Base-by-base conservation (phyloP, 495 filamentous ascomycete species). In the Penicillium taxi region DNA sequence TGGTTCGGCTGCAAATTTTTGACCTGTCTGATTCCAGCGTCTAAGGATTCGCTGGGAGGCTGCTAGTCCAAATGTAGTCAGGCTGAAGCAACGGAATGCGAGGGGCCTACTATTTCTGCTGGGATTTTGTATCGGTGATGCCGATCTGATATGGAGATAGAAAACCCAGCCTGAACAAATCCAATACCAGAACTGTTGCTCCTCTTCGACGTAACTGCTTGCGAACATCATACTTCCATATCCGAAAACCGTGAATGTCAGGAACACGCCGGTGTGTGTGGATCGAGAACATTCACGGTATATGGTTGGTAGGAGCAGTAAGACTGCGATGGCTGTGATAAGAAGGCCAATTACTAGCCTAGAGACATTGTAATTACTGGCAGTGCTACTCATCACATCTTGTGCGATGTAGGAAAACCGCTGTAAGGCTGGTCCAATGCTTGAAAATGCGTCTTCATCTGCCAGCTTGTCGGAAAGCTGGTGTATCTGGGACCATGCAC, bases 151-250 rank as follows among this genome's bases (percentile, higher is more conserved):
- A 37, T 72, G 70, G 2, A 93, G 62, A 42, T 75, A 73, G 28
- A 73, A 61, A 26, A 84, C 62, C 88, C 88, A 99, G 2, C 73
- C 80, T 0, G 84, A 80, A 9, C 82, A 76, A 12, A 75, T 55
- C 88, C 89, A 94, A 58, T 96, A 96, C 91, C 91, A 99, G 58
- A 94, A 95, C 44, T 96, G 82, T 16, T 96, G 91, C 54, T 99
- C 91, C 59, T 99, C 91, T 54, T 99, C 91, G 16, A 99, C 86
- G 53, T 87, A 96, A 55, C 88, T 95, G 56, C 84, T 94, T 19
- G 89, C 88, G 61, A 96, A 96, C 87, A 96, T 96, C 81, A 94
- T 89, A 20, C 72, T 55, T 7, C 80, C 76, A 55, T 95, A 94
- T 0, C 74, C 53, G 1, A 80, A 6, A 1, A 75, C 39, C 38